Percentiles rank a stretch among this genome's conserved stretches.
Evolutionary conservation across 495 filamentous ascomycete species (phyloP).

Genomic region (Pyronema domesticum): DNA sequence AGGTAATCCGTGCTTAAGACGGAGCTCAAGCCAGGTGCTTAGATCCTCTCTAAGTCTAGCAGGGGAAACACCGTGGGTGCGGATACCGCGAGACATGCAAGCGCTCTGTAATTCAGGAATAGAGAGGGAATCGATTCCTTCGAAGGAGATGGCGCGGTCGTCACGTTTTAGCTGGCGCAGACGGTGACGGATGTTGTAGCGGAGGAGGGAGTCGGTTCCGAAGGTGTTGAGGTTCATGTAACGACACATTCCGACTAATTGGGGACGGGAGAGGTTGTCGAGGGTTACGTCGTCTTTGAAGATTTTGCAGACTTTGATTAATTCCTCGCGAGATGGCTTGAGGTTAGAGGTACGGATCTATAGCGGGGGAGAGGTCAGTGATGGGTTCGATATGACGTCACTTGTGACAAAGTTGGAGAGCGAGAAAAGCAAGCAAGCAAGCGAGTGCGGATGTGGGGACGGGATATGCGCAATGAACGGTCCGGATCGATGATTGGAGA

Average conservation of each 20-base stretch:
- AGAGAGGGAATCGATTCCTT: slow-evolving; percentile 82
- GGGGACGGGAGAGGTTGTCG: slow-evolving; percentile 89
- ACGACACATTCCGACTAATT: slow-evolving; percentile 91
- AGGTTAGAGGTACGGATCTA: slow-evolving; percentile 66
- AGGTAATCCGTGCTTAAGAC: slow-evolving; percentile 80
- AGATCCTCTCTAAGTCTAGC: slow-evolving; percentile 78
- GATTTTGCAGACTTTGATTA: slow-evolving; percentile 98
- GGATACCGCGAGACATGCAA: slow-evolving; percentile 74
- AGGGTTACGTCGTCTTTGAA: slow-evolving; percentile 97
- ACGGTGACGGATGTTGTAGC: slow-evolving; percentile 92
- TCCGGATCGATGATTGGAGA: too few species aligned
- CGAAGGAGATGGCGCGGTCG: slow-evolving; percentile 83
- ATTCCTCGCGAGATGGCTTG: slow-evolving; percentile 66
- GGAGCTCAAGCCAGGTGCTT: slow-evolving; percentile 83
- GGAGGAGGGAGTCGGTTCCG: slow-evolving; percentile 87
- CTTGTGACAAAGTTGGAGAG: not conserved
- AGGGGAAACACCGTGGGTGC: slow-evolving; percentile 78
- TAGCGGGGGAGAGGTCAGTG: not conserved
- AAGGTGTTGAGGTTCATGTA: slow-evolving; percentile 98
- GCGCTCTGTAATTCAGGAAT: slow-evolving; percentile 88
- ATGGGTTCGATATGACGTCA: not conserved
- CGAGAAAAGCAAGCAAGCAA: not conserved
- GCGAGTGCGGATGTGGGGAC: too few species aligned
- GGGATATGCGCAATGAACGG: too few species aligned
- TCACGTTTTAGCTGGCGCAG: slow-evolving; percentile 99